Percentiles rank a stretch among this genome's conserved stretches.
phyloP scores from a whole-genome alignment of 768 basidiomycete genomes.

The Mycena leptocephala region DNA sequence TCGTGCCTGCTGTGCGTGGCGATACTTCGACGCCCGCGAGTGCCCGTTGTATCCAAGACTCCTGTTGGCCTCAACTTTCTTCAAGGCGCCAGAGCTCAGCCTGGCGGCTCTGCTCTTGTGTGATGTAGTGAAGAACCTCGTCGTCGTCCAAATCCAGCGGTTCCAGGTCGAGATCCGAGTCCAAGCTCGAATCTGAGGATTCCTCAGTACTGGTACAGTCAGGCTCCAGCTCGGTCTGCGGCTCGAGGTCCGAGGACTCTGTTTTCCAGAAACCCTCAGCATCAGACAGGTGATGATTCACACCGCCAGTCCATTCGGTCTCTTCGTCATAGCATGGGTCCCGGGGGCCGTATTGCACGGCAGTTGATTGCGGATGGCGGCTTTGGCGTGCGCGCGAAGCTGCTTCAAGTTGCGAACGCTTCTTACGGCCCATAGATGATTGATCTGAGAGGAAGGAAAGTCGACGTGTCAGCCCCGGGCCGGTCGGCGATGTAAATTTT shows the following conservation, averaged over 20 bases:
- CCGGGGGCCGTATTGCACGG: not conserved
- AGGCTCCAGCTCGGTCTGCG: not conserved
- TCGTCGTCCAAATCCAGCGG: not conserved
- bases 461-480: no score
- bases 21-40: not conserved
- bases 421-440: not conserved
- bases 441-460: no score
- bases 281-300: conserved; percentile 12
- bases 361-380: not conserved
- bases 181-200: not conserved
- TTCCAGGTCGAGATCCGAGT: not conserved
- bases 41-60: conserved; percentile 17
- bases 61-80: not conserved
- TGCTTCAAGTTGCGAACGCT: not conserved
- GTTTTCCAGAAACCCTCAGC: not conserved
- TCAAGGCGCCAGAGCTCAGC: conserved; percentile 7
- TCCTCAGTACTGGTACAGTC: not conserved
- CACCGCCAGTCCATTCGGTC: conserved; percentile 1
- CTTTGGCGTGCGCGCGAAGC: not conserved
- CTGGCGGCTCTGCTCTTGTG: not conserved
- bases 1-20: not conserved
- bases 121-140: not conserved
- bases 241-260: not conserved
- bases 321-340: conserved; percentile 5
- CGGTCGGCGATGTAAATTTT: no score